Base-by-base conservation (phyloP, 1,284 basidiomycete genomes). In the Afroboletus lepidellus region DNA sequence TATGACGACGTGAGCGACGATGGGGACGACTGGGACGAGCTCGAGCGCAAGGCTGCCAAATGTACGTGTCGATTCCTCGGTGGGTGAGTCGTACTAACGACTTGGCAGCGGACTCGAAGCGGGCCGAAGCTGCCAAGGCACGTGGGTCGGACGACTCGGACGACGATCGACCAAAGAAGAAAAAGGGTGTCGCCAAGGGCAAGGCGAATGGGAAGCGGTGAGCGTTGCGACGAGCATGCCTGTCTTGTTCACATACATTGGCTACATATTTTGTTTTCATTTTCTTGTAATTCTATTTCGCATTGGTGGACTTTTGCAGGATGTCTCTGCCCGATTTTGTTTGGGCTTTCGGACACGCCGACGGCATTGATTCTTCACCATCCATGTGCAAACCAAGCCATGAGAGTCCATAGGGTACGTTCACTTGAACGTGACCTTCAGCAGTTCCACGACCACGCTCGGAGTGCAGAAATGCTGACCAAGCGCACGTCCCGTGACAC, bases 21-120 rank as follows among this genome's bases (percentile, higher is more conserved):
- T 50, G 90, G 92, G 25, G 92, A 95, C 56, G 94, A 96, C 62
- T 98, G 94, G 94, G 94, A 96, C 65, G 94, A 94, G 66, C 76
- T 97, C 24, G 95, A 98, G 72, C 79, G 84, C 43, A 96, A 96
- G 68, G 91, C 93, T 13, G 87, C 89, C 15, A 87, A 86, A 77
- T 87, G 88, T 91, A 34, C 34, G 71, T 49, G 38, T 23, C 15
- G 50, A 12, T 24, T 29, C 13, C 33, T n/a, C 51, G 6, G 11
- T 30, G 46, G 38, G 16, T 24, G 25, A 15, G 34, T 6, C 29
- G 29, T 43, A 13, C 39, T 55, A 50, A 54, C 34, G 32, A 29
- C 23, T 23, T 37, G 48, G 15, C 57, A 89, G 87, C 87, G 45
- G 89, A 91, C 66, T 81, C 79, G 62, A 88, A 86, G 66, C 81